Evolutionary conservation across 2,329 filamentous ascomycete genomes (phyloP).

Genomic region (Aspergillus pseudonomiae): DNA sequence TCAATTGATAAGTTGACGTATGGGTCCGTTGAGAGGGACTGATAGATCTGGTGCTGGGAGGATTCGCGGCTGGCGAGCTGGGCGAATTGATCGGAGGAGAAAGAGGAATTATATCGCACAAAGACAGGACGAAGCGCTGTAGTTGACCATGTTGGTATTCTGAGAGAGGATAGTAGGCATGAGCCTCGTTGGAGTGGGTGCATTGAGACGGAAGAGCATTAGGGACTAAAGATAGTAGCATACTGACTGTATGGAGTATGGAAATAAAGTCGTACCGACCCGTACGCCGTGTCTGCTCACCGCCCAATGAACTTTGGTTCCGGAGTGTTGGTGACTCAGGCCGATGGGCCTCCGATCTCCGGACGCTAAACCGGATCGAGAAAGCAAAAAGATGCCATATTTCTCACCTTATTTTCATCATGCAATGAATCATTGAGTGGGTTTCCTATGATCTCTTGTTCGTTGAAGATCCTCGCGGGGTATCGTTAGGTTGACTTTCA

Average conservation of each 20-base stretch:
- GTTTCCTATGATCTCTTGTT: background rate
- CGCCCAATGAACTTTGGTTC: background rate
- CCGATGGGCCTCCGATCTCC: conserved; percentile 19
- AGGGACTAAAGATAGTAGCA: too few relatives aligned
- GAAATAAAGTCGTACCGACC: background rate
- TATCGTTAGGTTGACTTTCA: background rate
- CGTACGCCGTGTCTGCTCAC: background rate
- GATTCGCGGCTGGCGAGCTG: conserved; percentile 37
- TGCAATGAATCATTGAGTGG: background rate
- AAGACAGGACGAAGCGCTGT: background rate
- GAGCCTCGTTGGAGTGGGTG: conserved; percentile 24
- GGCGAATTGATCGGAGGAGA: conserved; percentile 34
- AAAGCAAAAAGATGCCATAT: conserved; percentile 6
- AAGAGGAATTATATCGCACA: conserved; percentile 35
- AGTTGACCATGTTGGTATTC: conserved; percentile 14
- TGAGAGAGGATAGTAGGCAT: conserved; percentile 22
- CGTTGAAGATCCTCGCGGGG: background rate
- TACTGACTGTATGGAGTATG: too few relatives aligned
- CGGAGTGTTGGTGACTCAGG: background rate
- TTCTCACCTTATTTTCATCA: conserved; percentile 1
- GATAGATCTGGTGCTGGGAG: conserved; percentile 66
- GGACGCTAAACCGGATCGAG: conserved; percentile 20
- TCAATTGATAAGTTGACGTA: conserved; percentile 93
- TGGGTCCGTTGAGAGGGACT: conserved; percentile 71
- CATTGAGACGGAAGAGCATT: conserved; percentile 25